Base-by-base conservation (phyloP, 768 basidiomycete species). In the Russula brevipes region DNA sequence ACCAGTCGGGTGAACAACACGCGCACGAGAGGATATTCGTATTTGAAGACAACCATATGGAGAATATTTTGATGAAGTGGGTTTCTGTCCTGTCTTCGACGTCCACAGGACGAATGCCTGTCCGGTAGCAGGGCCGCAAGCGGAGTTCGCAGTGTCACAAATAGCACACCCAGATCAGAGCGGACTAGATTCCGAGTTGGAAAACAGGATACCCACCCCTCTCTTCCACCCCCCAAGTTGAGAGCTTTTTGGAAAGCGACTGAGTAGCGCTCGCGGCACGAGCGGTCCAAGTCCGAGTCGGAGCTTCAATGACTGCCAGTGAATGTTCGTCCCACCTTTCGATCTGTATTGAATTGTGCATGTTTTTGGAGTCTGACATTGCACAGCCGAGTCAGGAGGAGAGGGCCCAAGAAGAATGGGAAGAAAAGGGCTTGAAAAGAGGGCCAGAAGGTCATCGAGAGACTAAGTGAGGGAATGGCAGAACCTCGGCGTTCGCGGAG, bases 1-100 rank as follows among this genome's bases (percentile, higher is more conserved):
- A 24, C 7, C n/a, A 5, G 10, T 3, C 5, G 16, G 33, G 5
- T 38, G 36, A 14, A 54, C 5, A 16, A 30, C 3, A 64, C 70
- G 49, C 59, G 56, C 35, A 78, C 76, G 77, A 77, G 33, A 78
- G 64, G 54, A 79, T 77, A 56, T 77, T 77, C 63, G 73, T 71
- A 67, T 79, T 78, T 12, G 70, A 69, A 5, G 77, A 77, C 16
- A 79, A 53, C 76, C 75, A 79, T 50, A 79, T 70, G 65, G 74
- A 79, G 70, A 78, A 79, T 17, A 76, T 73, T 57, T 77, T 77
- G 70, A 67, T 71, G 68, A 74, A 78, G 51, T 76, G 73, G 1
- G 68, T 76, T 63, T 78, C 76, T n/a, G 72, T 72, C 9, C 76
- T 70, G 44, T 77, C 68, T 36, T 74, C 66, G 8, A 67, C 57